Conservation (phyloP, 1,139 yeast genomes). For the Candida glucosophila region DNA sequence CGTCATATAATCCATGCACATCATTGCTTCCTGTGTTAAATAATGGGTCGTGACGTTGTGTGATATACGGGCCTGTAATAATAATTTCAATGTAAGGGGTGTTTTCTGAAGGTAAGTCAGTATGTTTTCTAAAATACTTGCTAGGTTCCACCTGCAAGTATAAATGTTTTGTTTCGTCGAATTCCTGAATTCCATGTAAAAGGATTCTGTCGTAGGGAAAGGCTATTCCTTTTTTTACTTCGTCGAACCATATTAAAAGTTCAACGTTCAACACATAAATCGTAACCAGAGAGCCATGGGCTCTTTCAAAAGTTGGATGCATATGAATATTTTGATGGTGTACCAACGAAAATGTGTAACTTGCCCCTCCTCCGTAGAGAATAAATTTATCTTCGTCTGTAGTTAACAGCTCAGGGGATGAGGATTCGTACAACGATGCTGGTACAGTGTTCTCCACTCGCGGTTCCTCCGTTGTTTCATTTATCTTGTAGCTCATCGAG, state of each 20-base stretch:
- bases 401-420: conserved; percentile 33
- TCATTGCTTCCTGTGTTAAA: conserved; percentile 5
- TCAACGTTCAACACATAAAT: conserved; percentile 32
- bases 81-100: conserved; percentile 12
- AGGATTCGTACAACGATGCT: conserved; percentile 22
- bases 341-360: conserved; percentile 12
- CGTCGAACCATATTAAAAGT: conserved; percentile 27
- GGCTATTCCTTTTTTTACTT: conserved; percentile 22
- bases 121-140: conserved; percentile 12
- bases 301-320: no score
- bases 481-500: no score
- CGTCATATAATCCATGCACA: conserved; percentile 20
- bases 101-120: conserved; percentile 6
- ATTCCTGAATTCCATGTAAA: conserved; percentile 28
- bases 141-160: conserved; percentile 26
- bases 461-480: conserved; percentile 28
- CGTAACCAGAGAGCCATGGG: no score
- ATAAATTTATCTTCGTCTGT: conserved; percentile 36
- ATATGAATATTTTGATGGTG: conserved; percentile 6
- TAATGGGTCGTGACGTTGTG: conserved; percentile 5
- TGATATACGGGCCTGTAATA: conserved; percentile 13
- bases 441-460: conserved; percentile 36
- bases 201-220: conserved; percentile 31
- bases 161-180: conserved; percentile 10
- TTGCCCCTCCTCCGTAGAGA: conserved; percentile 30